Conservation (phyloP, 1,284 basidiomycete species). For the Irpex lacteus region DNA sequence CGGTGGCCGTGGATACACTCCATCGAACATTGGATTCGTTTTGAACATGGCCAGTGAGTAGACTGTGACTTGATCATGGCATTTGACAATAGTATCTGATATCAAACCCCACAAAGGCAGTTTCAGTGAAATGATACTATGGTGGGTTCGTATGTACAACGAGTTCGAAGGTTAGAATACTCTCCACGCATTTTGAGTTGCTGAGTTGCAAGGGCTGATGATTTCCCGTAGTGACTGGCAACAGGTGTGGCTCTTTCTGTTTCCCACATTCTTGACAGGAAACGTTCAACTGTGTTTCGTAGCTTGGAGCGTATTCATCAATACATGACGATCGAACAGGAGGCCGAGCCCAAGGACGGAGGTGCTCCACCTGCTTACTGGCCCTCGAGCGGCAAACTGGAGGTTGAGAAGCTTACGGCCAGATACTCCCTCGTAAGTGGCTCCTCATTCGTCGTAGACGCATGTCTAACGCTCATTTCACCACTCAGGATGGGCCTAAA, state of each 20-base stretch:
- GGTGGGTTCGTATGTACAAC: slow-evolving; percentile 50
- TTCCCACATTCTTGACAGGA: too few species aligned
- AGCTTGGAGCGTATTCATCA: slow-evolving; percentile 11
- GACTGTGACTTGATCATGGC: background rate
- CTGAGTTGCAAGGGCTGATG: too few species aligned
- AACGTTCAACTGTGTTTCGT: background rate
- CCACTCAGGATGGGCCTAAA: slow-evolving; percentile 32
- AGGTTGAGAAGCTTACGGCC: slow-evolving; percentile 8
- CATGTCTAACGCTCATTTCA: background rate
- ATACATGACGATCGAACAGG: slow-evolving; percentile 9
- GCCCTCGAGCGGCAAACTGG: slow-evolving; percentile 6
- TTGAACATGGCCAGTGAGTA: slow-evolving; percentile 41
- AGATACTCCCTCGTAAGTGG: slow-evolving; percentile 6
- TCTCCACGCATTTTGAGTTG: slow-evolving; percentile 17
- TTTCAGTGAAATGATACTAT: slow-evolving; percentile 54
- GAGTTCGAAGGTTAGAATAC: slow-evolving; percentile 41
- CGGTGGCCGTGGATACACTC: slow-evolving; percentile 24
- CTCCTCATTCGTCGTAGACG: background rate
- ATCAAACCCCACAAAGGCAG: slow-evolving; percentile 30
- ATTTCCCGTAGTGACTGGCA: background rate
- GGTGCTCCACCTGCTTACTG: slow-evolving; percentile 9
- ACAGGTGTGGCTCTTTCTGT: background rate
- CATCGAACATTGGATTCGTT: slow-evolving; percentile 44
- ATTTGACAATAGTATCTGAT: background rate
- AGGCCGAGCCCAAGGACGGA: slow-evolving; percentile 3